A percentile compares a stretch with the other conserved stretches of the same genome.
Conservation (phyloP, 2,329 filamentous ascomycete species). For the Arthrobotrys megalospora region DNA sequence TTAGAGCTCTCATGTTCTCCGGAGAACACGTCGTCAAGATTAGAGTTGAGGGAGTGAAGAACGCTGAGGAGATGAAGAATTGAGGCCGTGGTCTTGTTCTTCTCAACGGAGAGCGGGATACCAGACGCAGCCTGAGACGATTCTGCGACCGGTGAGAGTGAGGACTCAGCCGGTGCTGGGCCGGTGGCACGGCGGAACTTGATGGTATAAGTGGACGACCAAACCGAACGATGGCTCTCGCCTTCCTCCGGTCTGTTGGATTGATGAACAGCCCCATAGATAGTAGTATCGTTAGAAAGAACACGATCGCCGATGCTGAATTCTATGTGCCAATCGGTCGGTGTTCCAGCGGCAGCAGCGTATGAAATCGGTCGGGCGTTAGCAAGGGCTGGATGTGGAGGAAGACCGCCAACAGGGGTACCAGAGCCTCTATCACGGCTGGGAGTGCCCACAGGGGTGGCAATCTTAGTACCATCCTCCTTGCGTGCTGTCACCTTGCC, state of each 20-base stretch:
- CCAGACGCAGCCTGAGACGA: slow-evolving; percentile 71
- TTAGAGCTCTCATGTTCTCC: slow-evolving; percentile 80
- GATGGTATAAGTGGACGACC: slow-evolving; percentile 90
- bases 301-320: slow-evolving; percentile 89
- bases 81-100: slow-evolving; percentile 85
- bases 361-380: slow-evolving; percentile 81
- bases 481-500: slow-evolving; percentile 92
- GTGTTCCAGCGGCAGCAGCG: slow-evolving; percentile 84
- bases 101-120: slow-evolving; percentile 83
- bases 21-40: slow-evolving; percentile 89
- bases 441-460: slow-evolving; percentile 80
- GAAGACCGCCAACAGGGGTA: slow-evolving; percentile 68
- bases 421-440: slow-evolving; percentile 69
- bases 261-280: slow-evolving; percentile 89
- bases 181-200: slow-evolving; percentile 90
- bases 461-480: slow-evolving; percentile 89
- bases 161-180: slow-evolving; percentile 81
- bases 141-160: slow-evolving; percentile 73
- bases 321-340: slow-evolving; percentile 97
- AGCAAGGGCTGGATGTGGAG: slow-evolving; percentile 64
- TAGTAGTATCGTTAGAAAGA: slow-evolving; percentile 91
- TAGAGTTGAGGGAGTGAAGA: slow-evolving; percentile 91
- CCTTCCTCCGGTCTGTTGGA: slow-evolving; percentile 68
- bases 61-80: slow-evolving; percentile 91
- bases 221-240: slow-evolving; percentile 83